phyloP scores from a whole-genome alignment of 2,329 filamentous ascomycete genomes.

The Berkeleyomyces basicola region DNA sequence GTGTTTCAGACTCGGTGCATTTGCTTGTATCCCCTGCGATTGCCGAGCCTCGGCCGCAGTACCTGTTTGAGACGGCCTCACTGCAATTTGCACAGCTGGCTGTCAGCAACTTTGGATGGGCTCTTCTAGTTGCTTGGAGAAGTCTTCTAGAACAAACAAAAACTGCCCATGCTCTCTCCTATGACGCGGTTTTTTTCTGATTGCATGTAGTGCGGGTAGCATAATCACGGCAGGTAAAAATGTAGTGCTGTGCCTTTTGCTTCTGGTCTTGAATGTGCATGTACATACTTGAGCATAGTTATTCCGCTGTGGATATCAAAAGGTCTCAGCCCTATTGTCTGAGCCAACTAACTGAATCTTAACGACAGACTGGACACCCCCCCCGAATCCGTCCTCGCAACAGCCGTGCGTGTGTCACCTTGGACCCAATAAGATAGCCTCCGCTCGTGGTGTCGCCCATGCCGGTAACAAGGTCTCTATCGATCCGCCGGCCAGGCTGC shows the following conservation, averaged over 20 bases:
- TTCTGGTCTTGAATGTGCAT: too few species aligned
- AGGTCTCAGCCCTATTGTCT: neutral
- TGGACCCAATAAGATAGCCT: slow-evolving; percentile 58
- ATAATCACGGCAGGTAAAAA: too few species aligned
- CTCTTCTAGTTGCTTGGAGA: neutral
- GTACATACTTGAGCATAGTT: neutral
- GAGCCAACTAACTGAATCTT: neutral
- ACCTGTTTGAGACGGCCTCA: neutral
- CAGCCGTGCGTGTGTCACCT: slow-evolving; percentile 72
- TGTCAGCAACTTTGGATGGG: neutral
- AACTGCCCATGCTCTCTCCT: too few species aligned
- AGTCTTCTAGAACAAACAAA: too few species aligned
- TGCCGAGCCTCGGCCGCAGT: neutral
- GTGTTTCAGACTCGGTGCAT: neutral
- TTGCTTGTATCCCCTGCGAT: neutral
- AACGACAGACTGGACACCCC: slow-evolving; percentile 45
- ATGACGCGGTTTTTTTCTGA: too few species aligned
- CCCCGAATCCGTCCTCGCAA: slow-evolving; percentile 51
- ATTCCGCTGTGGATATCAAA: neutral
- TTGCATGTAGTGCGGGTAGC: too few species aligned
- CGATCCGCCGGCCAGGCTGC: slow-evolving; percentile 28
- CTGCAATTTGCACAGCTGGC: neutral
- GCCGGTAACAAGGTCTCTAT: slow-evolving; percentile 30
- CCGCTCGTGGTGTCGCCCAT: slow-evolving; percentile 26
- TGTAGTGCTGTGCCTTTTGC: too few species aligned